Conservation (phyloP, 352 stramenopile species). For the Globisporangium spiculum region DNA sequence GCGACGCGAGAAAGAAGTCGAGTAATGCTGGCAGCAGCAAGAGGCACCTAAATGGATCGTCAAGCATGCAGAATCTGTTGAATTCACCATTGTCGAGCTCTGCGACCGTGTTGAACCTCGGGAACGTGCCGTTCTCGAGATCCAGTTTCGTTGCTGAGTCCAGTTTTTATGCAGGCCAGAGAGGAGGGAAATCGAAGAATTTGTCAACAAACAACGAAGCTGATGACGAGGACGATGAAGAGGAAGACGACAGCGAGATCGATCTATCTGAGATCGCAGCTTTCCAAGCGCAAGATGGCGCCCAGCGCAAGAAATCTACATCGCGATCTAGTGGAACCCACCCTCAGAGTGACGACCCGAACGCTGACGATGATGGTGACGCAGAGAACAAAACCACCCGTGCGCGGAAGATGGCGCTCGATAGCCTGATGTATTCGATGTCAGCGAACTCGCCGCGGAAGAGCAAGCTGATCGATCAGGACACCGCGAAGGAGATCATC, state of each 20-base stretch:
- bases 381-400: slow-evolving; percentile 10
- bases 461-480: slow-evolving; percentile 33
- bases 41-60: slow-evolving; percentile 16
- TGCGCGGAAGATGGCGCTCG: slow-evolving; percentile 44
- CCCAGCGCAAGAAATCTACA: background rate
- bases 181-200: background rate
- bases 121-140: slow-evolving; percentile 7
- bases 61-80: slow-evolving; percentile 6
- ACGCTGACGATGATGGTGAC: background rate
- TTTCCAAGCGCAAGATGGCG: background rate
- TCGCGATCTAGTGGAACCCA: background rate
- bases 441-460: slow-evolving; percentile 23
- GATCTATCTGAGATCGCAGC: background rate
- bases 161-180: slow-evolving; percentile 10
- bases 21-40: slow-evolving; percentile 14
- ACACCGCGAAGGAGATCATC: slow-evolving; percentile 39
- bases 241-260: slow-evolving; percentile 7
- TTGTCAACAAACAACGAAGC: slow-evolving; percentile 15
- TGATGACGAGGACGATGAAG: slow-evolving; percentile 13
- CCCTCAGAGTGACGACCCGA: slow-evolving; percentile 3
- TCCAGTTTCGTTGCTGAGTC: slow-evolving; percentile 17
- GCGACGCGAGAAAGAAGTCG: slow-evolving; percentile 26
- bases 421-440: slow-evolving; percentile 36
- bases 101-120: slow-evolving; percentile 13
- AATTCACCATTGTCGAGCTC: slow-evolving; percentile 2